Evolutionary conservation across 768 basidiomycete genomes (phyloP).

Genomic region (Lactifluus piperatus): DNA sequence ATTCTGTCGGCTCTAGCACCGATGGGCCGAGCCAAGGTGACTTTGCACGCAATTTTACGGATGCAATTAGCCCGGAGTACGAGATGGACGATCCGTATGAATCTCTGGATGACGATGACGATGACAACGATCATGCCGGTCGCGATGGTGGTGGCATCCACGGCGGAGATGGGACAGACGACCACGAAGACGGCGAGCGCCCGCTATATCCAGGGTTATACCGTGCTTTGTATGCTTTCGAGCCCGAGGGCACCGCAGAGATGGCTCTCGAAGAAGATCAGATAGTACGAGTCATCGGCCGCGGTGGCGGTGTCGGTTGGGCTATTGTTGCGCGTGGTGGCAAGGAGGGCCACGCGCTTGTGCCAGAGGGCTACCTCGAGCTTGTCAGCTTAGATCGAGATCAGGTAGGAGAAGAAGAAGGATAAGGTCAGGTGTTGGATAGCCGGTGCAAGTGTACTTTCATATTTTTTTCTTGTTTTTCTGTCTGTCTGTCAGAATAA

Average conservation of each 20-base stretch:
- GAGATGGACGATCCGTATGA: slow-evolving; percentile 22
- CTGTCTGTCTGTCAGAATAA: not conserved
- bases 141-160: not conserved
- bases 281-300: slow-evolving; percentile 59
- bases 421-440: slow-evolving; percentile 3
- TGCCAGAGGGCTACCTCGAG: slow-evolving; percentile 74
- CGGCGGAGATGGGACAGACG: slow-evolving; percentile 19
- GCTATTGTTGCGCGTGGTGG: slow-evolving; percentile 52
- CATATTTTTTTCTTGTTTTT: not conserved
- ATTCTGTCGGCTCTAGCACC: slow-evolving; percentile 15
- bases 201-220: slow-evolving; percentile 63
- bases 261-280: slow-evolving; percentile 75
- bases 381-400: slow-evolving; percentile 34
- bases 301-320: slow-evolving; percentile 77
- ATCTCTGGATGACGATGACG: slow-evolving; percentile 21
- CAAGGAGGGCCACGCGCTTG: slow-evolving; percentile 51
- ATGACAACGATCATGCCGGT: slow-evolving; percentile 24
- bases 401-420: slow-evolving; percentile 10
- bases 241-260: slow-evolving; percentile 75
- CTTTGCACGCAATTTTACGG: slow-evolving; percentile 40
- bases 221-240: slow-evolving; percentile 69
- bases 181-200: slow-evolving; percentile 24
- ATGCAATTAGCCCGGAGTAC: slow-evolving; percentile 25
- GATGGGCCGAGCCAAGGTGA: slow-evolving; percentile 34
- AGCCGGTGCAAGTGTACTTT: not conserved